These are phyloP conservation scores for Apiotrichum laibachii DNA, from an alignment of 1,284 basidiomycete genomes.

Conservation along the genomic window DNA sequence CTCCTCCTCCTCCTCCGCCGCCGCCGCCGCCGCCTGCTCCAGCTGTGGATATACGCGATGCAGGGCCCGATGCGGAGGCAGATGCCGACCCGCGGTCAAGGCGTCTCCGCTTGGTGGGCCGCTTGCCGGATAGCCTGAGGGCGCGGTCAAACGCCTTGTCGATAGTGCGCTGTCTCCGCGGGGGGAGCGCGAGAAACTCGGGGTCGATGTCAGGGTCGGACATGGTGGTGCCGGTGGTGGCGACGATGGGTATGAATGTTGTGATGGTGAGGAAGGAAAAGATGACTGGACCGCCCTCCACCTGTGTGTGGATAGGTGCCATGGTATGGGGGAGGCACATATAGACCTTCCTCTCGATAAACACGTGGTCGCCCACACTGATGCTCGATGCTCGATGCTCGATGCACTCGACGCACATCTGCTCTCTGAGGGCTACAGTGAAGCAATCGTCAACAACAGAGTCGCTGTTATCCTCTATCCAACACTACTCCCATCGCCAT, in stretches of 20 bases:
- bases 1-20: too few species aligned
- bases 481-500: conserved; percentile 12
- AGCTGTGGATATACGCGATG: neutral
- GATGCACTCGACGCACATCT: too few species aligned
- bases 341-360: neutral
- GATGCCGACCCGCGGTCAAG: neutral
- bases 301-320: neutral
- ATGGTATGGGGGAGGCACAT: too few species aligned
- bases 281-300: conserved; percentile 9
- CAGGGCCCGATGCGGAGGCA: conserved; percentile 13
- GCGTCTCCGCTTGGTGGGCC: conserved; percentile 12
- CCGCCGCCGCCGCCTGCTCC: conserved; percentile 13
- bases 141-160: conserved; percentile 45
- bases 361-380: too few species aligned
- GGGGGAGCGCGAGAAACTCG: conserved; percentile 45
- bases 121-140: conserved; percentile 6
- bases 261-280: neutral
- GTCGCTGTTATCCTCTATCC: neutral
- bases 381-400: too few species aligned
- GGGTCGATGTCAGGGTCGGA: conserved; percentile 33
- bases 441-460: too few species aligned
- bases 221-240: neutral
- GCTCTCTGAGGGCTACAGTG: too few species aligned
- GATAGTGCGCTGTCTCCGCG: conserved; percentile 30
- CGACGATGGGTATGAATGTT: neutral